Evolutionary conservation across 352 stramenopile species (phyloP).

Genomic region (Phytophthora parvispora): DNA sequence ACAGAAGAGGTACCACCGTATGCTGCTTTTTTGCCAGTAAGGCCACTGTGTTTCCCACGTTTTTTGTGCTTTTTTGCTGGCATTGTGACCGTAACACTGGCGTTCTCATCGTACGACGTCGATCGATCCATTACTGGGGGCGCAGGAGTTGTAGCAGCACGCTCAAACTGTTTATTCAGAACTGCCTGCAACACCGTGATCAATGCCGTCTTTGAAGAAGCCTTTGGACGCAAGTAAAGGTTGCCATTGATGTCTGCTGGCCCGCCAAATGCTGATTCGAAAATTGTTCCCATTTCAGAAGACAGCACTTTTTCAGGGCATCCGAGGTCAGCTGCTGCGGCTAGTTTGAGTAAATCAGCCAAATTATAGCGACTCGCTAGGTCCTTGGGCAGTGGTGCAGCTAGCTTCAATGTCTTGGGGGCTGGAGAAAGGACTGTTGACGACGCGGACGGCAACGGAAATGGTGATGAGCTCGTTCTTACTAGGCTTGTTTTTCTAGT

Average conservation of each 20-base stretch:
- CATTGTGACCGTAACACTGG: conserved; percentile 36
- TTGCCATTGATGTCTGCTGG: conserved; percentile 9
- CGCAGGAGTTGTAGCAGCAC: conserved; percentile 20
- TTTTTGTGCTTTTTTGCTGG: conserved; percentile 52
- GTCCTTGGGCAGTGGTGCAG: conserved; percentile 17
- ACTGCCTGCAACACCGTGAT: conserved; percentile 59
- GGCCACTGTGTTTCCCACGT: conserved; percentile 41
- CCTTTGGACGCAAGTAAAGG: conserved; percentile 13
- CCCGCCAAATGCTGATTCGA: conserved; percentile 10
- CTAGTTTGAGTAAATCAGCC: conserved; percentile 63
- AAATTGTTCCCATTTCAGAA: conserved; percentile 25
- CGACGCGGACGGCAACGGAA: conserved; percentile 29
- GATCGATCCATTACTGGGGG: conserved; percentile 37
- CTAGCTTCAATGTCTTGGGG: conserved; percentile 8
- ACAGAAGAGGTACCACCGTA: conserved; percentile 10
- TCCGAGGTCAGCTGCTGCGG: conserved; percentile 60
- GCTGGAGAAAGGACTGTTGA: conserved; percentile 2
- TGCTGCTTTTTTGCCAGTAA: conserved; percentile 29
- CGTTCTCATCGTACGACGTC: conserved; percentile 39
- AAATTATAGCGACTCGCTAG: conserved; percentile 57
- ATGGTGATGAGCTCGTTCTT: conserved; percentile 36
- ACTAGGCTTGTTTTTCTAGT: conserved; percentile 30
- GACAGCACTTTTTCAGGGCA: conserved; percentile 52
- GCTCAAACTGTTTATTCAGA: conserved; percentile 69
- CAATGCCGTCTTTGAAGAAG: conserved; percentile 25